Evolutionary conservation across 805 yeast genomes (phyloP).

Genomic region (Zygosaccharomyces lentus): DNA sequence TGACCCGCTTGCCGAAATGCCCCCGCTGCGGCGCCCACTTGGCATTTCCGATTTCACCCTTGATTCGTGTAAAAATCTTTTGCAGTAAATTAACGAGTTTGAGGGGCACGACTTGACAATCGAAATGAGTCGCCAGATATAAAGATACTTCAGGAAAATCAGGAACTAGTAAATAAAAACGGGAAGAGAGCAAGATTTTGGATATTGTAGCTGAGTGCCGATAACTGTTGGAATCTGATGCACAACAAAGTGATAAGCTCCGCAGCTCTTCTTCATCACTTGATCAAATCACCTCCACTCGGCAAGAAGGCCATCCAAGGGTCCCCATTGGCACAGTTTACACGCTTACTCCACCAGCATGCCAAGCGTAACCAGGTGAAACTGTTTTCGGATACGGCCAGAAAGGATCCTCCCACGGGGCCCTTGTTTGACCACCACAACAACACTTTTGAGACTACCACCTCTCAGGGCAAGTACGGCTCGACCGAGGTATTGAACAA

Average conservation of each 20-base stretch:
- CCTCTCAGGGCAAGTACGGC: conserved; percentile 27
- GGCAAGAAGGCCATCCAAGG: conserved; percentile 3
- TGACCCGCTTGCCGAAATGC: not conserved
- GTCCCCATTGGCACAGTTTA: conserved; percentile 3
- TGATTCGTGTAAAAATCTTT: not conserved
- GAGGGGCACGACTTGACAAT: conserved; percentile 1
- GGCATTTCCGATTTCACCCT: not conserved
- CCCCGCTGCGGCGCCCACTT: not conserved
- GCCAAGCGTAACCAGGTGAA: conserved; percentile 14
- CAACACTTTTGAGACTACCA: conserved; percentile 23
- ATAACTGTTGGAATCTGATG: conserved; percentile 6
- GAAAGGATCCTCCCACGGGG: conserved; percentile 15
- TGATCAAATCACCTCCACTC: conserved; percentile 3
- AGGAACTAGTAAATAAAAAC: not conserved
- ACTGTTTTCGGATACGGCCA: conserved; percentile 11
- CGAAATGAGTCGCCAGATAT: not conserved
- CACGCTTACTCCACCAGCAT: conserved; percentile 8
- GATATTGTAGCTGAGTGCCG: not conserved
- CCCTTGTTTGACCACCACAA: conserved; percentile 27
- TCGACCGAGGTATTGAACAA: conserved; percentile 28
- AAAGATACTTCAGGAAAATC: not conserved
- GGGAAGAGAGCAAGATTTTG: not conserved
- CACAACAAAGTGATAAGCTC: conserved; percentile 7
- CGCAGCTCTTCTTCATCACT: conserved; percentile 5
- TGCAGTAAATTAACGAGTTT: not conserved